Evolutionary conservation across 164 flowering plant genomes (phyloP).

Genomic region (Paratinospora sagittata): DNA sequence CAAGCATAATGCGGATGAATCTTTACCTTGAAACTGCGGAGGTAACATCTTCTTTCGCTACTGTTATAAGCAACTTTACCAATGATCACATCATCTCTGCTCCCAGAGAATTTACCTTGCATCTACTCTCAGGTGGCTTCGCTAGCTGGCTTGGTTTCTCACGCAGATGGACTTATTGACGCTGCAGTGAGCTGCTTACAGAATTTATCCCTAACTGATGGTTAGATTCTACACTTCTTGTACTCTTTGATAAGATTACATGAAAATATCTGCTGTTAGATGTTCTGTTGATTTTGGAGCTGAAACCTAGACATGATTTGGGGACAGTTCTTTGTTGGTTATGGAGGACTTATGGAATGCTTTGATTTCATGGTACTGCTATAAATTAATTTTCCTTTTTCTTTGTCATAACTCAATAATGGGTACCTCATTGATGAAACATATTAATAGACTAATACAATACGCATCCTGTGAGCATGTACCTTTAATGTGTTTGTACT

Average conservation of each 20-base stretch:
- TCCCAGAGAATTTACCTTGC: constrained; percentile 10
- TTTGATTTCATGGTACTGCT: too few relatives aligned
- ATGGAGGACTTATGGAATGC: background rate
- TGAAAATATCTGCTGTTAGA: background rate
- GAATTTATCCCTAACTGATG: constrained; percentile 31
- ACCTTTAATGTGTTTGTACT: too few relatives aligned
- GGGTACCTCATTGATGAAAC: too few relatives aligned
- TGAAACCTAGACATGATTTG: background rate
- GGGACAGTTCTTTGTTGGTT: too few relatives aligned
- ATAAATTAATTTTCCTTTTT: too few relatives aligned
- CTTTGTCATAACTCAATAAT: too few relatives aligned
- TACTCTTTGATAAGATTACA: too few relatives aligned
- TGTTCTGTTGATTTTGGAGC: background rate
- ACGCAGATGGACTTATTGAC: constrained; percentile 61
- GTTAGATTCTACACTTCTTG: constrained; percentile 33
- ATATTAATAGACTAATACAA: too few relatives aligned
- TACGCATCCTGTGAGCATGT: too few relatives aligned
- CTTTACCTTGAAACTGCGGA: constrained; percentile 86
- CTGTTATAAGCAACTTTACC: background rate
- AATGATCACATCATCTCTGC: background rate
- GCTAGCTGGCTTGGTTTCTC: constrained; percentile 67
- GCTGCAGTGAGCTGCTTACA: constrained; percentile 57
- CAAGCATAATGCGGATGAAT: constrained; percentile 40
- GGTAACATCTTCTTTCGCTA: constrained; percentile 33
- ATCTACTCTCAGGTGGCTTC: constrained; percentile 54